Conservation (phyloP, 306 rosid genomes). For the Lotus japonicus region DNA sequence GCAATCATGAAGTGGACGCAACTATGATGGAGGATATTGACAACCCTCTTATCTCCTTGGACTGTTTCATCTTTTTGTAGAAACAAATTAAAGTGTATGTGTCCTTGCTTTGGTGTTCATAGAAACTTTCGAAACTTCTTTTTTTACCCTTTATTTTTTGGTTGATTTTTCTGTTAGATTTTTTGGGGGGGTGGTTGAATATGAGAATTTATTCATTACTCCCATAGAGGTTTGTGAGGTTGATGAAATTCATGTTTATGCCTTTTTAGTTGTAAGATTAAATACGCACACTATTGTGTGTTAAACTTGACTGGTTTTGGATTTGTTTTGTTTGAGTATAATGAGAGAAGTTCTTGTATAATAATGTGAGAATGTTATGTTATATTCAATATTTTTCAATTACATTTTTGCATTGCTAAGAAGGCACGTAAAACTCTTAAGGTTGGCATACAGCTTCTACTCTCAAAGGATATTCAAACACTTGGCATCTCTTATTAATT, state of each 20-base stretch:
- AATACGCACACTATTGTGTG: not conserved
- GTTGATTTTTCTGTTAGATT: not conserved
- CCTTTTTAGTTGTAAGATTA: not conserved
- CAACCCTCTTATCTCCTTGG: constrained; percentile 81
- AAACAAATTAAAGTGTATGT: not conserved
- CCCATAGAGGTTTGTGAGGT: constrained; percentile 8
- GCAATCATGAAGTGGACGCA: constrained; percentile 27
- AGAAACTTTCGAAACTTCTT: not conserved
- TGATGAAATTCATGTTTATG: constrained; percentile 12
- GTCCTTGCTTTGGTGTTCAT: constrained; percentile 8
- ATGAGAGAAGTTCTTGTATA: not conserved
- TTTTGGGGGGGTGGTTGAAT: constrained; percentile 2
- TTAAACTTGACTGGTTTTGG: constrained; percentile 5
- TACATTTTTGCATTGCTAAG: too few species aligned
- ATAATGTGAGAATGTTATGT: not conserved
- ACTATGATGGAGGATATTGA: constrained; percentile 55
- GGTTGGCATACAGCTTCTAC: too few species aligned
- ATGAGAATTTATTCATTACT: constrained; percentile 4
- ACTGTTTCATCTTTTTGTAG: constrained; percentile 86
- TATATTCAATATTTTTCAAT: too few species aligned
- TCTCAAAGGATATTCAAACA: too few species aligned
- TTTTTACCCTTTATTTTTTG: not conserved
- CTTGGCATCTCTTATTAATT: too few species aligned
- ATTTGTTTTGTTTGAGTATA: not conserved
- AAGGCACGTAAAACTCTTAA: too few species aligned